phyloP scores from a whole-genome alignment of 2,329 filamentous ascomycete genomes.

The Diaporthe sp. region DNA sequence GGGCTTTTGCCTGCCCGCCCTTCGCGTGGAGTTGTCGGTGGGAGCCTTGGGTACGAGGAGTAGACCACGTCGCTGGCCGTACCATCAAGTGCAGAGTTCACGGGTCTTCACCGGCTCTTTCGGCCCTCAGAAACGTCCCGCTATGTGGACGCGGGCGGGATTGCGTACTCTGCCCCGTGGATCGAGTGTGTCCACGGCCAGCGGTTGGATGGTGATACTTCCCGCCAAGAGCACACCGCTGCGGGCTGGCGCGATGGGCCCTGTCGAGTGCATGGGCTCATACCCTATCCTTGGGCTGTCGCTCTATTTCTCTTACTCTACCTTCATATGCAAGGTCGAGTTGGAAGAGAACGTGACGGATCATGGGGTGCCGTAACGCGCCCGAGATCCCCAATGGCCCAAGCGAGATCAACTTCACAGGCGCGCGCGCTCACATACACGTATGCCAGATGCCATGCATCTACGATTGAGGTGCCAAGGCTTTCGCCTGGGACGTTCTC shows the following conservation, averaged over 20 bases:
- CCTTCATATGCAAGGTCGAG: background rate
- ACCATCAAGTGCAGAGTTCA: background rate
- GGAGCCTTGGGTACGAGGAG: slow-evolving; percentile 15
- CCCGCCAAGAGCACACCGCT: slow-evolving; percentile 1
- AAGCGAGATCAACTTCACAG: background rate
- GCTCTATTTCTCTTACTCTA: background rate
- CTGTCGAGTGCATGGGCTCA: background rate
- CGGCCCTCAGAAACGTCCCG: background rate
- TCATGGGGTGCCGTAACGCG: background rate
- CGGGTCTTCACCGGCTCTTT: background rate
- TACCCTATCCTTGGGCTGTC: background rate
- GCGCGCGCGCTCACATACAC: slow-evolving; percentile 3
- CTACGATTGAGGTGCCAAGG: background rate
- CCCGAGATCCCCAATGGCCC: background rate
- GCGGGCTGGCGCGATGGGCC: background rate
- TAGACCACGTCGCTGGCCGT: background rate
- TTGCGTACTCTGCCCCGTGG: background rate
- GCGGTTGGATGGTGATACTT: background rate
- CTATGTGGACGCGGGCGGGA: background rate
- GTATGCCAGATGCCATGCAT: background rate
- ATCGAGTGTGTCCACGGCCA: background rate
- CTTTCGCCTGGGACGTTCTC: background rate
- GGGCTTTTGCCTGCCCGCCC: background rate
- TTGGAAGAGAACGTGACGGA: background rate
- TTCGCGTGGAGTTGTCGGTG: background rate